Evolutionary conservation across 805 yeast genomes (phyloP), one percentile per base, ranked within the genome.

Genomic region (Metschnikowia proteae): DNA sequence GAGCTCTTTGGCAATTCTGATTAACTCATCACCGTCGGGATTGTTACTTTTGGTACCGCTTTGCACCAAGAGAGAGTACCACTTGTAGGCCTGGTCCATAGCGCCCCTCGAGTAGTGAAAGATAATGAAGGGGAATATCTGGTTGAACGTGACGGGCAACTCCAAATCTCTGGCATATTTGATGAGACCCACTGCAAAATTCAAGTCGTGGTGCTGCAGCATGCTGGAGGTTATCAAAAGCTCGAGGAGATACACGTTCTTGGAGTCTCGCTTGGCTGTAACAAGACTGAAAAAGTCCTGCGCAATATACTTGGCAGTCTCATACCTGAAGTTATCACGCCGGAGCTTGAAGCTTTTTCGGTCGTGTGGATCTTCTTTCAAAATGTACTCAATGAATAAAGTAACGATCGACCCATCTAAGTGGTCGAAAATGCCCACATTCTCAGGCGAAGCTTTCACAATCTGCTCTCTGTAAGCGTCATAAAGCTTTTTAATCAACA

Each of bases 101-200:
- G 71, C 71, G 9, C 59, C 56, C 22, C 64, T 56, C 22, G 51
- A 47, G 50, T 69, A 68, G 52, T 73, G 75, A 52, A 63, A 66
- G 51, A 57, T 56, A 13, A 73, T 65, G 35, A 73, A 67, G 0
- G 78, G 76, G 45, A 60, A 68, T 1, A 71, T 52, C 46, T 71
- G 76, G 48, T 67, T 65, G 55, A 72, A 70, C 0, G 75, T 61
- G 25, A 68, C 60, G n/a, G 75, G 73, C 9, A 68, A 43, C 3
- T 60, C 59, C 17, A 48, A 45, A 3, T 57, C 49, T 9, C 70
- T 54, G 6, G 68, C 64, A 11, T 53, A 46, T 48, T 61, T 60
- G 32, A 69, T 54, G 29, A 68, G 56, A 34, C 54, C 36, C n/a
- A 64, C 51, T 2, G 76, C 76, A 57, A 67, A 70, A 7, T 51